A percentile compares a stretch with the other conserved stretches of the same genome.
phyloP scores from a whole-genome alignment of 2,329 filamentous ascomycete species.

The Verticillium longisporum region DNA sequence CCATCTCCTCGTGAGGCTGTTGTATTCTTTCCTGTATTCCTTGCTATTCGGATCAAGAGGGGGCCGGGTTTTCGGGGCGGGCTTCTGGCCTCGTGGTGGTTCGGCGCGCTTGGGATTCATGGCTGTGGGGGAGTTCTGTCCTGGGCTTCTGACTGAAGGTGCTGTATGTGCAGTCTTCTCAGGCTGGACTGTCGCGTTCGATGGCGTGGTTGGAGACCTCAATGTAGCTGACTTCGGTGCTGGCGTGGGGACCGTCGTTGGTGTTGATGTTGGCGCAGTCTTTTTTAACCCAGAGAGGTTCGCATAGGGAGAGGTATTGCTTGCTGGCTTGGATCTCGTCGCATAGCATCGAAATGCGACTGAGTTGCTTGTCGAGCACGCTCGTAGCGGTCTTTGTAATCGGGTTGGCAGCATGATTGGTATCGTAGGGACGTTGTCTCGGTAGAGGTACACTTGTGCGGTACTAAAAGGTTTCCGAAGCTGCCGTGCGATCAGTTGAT shows the following conservation, averaged over 20 bases:
- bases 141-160: not conserved
- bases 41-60: constrained; percentile 24
- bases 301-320: constrained; percentile 1
- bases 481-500: not conserved
- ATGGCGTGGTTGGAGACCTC: not conserved
- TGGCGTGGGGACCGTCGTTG: not conserved
- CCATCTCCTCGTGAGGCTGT: constrained; percentile 37
- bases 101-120: not conserved
- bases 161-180: not conserved
- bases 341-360: constrained; percentile 8
- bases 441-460: too few species aligned
- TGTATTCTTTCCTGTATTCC: constrained; percentile 36
- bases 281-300: not conserved
- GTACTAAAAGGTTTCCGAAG: too few species aligned
- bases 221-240: not conserved
- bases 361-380: not conserved
- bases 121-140: not conserved
- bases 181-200: not conserved
- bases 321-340: constrained; percentile 4
- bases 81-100: not conserved
- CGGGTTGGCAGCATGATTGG: not conserved
- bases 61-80: constrained; percentile 5
- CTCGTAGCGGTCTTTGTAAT: not conserved
- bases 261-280: not conserved
- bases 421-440: not conserved